Evolutionary conservation across 129 eudicot species (phyloP), one percentile per base, ranked within the genome.

Genomic region (Cynara cardunculus): DNA sequence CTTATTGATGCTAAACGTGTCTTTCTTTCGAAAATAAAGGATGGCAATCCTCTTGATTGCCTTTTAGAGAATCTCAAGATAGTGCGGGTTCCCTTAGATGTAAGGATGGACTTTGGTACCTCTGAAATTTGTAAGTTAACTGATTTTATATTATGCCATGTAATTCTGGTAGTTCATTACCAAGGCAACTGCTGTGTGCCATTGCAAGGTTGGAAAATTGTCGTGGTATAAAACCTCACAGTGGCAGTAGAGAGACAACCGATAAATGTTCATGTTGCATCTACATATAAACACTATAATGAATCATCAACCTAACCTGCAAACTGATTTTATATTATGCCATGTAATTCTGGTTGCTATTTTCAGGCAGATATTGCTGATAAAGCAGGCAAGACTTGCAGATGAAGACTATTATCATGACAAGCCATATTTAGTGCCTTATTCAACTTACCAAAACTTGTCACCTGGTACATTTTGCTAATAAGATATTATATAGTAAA

Each of bases 1-100:
- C 84, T 90, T 1, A 86, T 89, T 32, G 97, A 90, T 39, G 64
- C 74, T 5, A 92, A 87, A 44, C 82, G 93, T 3, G 61, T 95
- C 25, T 95, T 95, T 44, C 75, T 88, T 12, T 95, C 99, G 4
- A 89, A 88, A 68, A 73, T 92, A 22, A 87, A 84, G 75, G 93
- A 95, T 75, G 99, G 89, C 22, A 95, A 95, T 61, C 89, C 94
- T 4, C 87, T 95, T 69, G 93, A 87, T 25, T 95, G 99, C 41
- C 93, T 95, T 53, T 6, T 90, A 0, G 67, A 85, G 66, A 90
- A 88, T 69, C 80, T 96, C 39, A 88, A 65, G 41, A 89, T 96
- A 28, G 84, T 83, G 0, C 78, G 80, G 7, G 41, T 93, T 27
- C 85, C 92, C 8, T 53, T 82, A 61, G 85, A 88, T 75, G 99